phyloP scores from a whole-genome alignment of 768 basidiomycete species.

The Antrodiella citrinella region DNA sequence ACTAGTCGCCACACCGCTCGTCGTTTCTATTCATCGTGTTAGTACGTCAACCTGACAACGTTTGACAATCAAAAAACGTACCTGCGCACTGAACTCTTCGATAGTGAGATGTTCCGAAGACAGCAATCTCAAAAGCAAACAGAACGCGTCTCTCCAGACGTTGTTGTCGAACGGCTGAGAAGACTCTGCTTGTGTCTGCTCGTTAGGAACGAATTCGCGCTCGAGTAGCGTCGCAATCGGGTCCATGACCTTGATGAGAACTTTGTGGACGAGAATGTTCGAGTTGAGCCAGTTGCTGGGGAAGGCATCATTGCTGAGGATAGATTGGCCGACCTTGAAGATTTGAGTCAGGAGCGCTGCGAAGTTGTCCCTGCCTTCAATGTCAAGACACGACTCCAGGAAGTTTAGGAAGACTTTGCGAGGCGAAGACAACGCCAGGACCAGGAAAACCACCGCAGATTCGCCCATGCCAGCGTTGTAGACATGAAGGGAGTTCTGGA shows the following conservation, averaged over 20 bases:
- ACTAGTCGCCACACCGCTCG: conserved; percentile 95
- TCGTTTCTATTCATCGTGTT: conserved; percentile 55
- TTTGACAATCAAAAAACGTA: conserved; percentile 21
- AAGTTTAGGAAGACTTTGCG: conserved; percentile 70
- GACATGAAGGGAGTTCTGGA: too few species aligned
- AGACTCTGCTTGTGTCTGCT: conserved; percentile 27
- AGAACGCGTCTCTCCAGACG: conserved; percentile 78
- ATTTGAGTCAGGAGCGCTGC: conserved; percentile 62
- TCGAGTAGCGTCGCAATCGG: conserved; percentile 72
- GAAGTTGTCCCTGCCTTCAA: conserved; percentile 82
- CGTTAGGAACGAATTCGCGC: conserved; percentile 70
- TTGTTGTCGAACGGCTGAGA: conserved; percentile 61
- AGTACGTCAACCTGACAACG: background rate
- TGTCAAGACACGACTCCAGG: conserved; percentile 73
- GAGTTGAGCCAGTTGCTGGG: conserved; percentile 89
- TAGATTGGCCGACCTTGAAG: conserved; percentile 74
- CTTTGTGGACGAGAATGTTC: conserved; percentile 80
- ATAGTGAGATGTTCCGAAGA: conserved; percentile 89
- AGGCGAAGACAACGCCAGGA: conserved; percentile 74
- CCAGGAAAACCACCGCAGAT: conserved; percentile 76
- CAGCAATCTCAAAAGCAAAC: conserved; percentile 75
- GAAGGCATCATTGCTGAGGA: conserved; percentile 83
- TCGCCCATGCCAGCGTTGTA: conserved; percentile 82
- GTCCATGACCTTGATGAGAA: conserved; percentile 83
- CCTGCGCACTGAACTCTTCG: conserved; percentile 93